These are phyloP conservation scores for Populus ilicifolia DNA, from an alignment of 345 rosid genomes.

Conservation along the genomic window DNA sequence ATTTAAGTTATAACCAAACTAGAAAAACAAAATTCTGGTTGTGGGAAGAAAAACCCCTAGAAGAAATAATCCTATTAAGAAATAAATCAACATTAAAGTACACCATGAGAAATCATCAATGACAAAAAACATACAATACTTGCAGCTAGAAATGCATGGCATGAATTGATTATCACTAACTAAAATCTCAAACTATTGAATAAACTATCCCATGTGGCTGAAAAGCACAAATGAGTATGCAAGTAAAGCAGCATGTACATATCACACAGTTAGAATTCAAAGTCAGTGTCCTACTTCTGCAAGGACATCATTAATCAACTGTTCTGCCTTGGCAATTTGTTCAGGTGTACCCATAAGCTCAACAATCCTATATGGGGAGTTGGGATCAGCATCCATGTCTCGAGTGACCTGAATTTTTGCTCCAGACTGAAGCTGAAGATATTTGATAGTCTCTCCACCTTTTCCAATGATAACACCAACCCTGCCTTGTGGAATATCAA, in stretches of 20 bases:
- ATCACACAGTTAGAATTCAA: not conserved
- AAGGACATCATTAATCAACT: slow-evolving; percentile 86
- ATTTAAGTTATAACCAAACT: not conserved
- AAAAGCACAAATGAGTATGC: not conserved
- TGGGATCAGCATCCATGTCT: slow-evolving; percentile 89
- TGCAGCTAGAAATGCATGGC: not conserved
- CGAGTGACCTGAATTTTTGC: slow-evolving; percentile 97
- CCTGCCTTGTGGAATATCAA: slow-evolving; percentile 85
- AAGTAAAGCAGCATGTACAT: not conserved
- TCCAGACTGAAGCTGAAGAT: slow-evolving; percentile 90
- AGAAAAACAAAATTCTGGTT: too few species aligned
- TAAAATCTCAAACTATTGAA: not conserved
- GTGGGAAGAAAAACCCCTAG: not conserved
- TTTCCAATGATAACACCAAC: slow-evolving; percentile 98
- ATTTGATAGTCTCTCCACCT: slow-evolving; percentile 94
- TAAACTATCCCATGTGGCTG: too few species aligned
- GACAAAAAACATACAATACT: not conserved
- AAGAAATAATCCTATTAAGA: not conserved
- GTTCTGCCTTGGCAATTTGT: slow-evolving; percentile 85
- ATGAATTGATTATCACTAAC: not conserved
- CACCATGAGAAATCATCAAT: not conserved
- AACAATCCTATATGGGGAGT: slow-evolving; percentile 58
- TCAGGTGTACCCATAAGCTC: slow-evolving; percentile 83
- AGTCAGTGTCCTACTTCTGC: slow-evolving; percentile 46
- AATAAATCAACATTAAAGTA: not conserved